phyloP scores from a whole-genome alignment of 805 yeast genomes.

The Suhomyces sp. region DNA sequence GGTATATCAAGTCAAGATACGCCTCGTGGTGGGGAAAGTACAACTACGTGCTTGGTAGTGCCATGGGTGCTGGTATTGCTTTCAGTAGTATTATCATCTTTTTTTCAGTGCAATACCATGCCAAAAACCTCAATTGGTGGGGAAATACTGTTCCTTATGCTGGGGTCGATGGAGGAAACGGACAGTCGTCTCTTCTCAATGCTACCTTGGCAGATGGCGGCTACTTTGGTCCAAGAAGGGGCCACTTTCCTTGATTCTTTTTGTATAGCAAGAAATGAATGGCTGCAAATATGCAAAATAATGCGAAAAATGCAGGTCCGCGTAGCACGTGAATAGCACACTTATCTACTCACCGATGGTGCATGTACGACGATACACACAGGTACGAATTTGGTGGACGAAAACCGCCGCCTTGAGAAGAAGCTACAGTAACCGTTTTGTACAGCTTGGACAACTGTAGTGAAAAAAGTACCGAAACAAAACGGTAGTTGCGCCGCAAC shows the following conservation, averaged over 20 bases:
- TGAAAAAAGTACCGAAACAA: background rate
- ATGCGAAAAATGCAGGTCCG: background rate
- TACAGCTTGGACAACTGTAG: background rate
- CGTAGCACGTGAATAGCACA: background rate
- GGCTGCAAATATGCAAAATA: background rate
- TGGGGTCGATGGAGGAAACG: slow-evolving; percentile 16
- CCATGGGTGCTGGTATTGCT: slow-evolving; percentile 13
- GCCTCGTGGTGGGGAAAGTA: slow-evolving; percentile 11
- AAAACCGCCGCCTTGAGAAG: background rate
- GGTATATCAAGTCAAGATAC: slow-evolving; percentile 4
- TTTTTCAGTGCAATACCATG: slow-evolving; percentile 12
- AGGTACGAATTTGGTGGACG: background rate
- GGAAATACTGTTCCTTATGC: slow-evolving; percentile 16
- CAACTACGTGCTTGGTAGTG: slow-evolving; percentile 11
- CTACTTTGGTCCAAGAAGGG: slow-evolving; percentile 20
- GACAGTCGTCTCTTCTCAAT: slow-evolving; percentile 24
- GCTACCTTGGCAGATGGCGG: slow-evolving; percentile 19
- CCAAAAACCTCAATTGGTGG: slow-evolving; percentile 18
- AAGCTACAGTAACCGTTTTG: background rate
- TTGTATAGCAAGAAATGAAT: background rate
- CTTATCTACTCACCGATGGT: background rate
- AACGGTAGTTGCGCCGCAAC: background rate
- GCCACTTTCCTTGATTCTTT: slow-evolving; percentile 12
- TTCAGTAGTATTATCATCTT: slow-evolving; percentile 12
- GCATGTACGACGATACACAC: background rate